Evolutionary conservation across 148 eudicot species (phyloP).

Genomic region (Rhododendron henanense): DNA sequence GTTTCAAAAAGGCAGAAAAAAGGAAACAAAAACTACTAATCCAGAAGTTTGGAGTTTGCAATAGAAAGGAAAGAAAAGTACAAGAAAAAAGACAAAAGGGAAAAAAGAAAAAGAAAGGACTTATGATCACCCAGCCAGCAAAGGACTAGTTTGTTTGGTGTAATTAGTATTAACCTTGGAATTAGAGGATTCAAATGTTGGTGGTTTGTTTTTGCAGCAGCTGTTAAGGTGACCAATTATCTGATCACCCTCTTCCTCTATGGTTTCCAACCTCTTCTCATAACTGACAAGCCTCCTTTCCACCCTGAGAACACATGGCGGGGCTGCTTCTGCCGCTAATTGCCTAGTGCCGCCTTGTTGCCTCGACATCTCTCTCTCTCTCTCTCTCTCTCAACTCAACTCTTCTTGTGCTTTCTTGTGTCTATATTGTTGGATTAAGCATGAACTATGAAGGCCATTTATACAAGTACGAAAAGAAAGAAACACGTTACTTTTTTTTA

Average conservation of each 20-base stretch:
- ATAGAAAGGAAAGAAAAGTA: no score
- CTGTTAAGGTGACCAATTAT: not conserved
- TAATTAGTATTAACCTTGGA: not conserved
- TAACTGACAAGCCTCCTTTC: not conserved
- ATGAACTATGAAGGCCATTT: not conserved
- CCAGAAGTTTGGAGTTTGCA: no score
- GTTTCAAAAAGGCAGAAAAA: no score
- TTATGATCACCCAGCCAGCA: no score
- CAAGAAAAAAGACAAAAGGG: no score
- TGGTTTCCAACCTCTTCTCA: constrained; percentile 14
- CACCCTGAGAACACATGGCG: not conserved
- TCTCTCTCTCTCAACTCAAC: not conserved
- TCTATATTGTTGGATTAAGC: not conserved
- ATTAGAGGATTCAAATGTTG: not conserved
- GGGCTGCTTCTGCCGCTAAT: not conserved
- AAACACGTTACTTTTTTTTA: not conserved
- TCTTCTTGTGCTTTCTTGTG: no score
- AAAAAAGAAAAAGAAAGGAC: no score
- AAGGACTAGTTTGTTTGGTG: not conserved
- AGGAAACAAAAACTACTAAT: no score
- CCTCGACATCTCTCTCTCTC: not conserved
- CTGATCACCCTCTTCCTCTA: not conserved
- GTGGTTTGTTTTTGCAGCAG: not conserved
- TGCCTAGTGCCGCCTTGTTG: not conserved
- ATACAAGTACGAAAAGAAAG: not conserved